Conservation (phyloP, 805 yeast species). For the Candida chilensis region DNA sequence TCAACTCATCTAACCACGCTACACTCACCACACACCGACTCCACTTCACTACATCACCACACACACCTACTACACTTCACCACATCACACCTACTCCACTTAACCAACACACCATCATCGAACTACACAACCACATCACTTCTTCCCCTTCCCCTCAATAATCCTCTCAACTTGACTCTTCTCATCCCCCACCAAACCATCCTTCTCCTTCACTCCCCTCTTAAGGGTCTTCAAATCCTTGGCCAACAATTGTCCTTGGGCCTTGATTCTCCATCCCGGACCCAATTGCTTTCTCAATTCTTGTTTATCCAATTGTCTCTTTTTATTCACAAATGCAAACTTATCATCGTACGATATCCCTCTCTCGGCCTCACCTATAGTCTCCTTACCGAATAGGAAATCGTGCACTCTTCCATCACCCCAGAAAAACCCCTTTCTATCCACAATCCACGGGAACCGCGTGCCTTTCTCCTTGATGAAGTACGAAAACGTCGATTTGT, state of each 20-base stretch:
- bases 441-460: constrained; percentile 65
- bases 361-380: constrained; percentile 67
- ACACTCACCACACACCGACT: too few relatives aligned
- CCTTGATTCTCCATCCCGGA: constrained; percentile 49
- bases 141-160: too few relatives aligned
- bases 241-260: constrained; percentile 28
- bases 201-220: not conserved
- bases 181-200: too few relatives aligned
- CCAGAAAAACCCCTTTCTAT: constrained; percentile 86
- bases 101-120: too few relatives aligned
- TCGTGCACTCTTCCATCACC: constrained; percentile 86
- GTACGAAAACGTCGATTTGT: constrained; percentile 65
- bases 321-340: constrained; percentile 36
- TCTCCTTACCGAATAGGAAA: constrained; percentile 70
- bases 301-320: constrained; percentile 37
- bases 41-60: too few relatives aligned
- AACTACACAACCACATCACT: too few relatives aligned
- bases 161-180: too few relatives aligned
- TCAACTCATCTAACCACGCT: too few relatives aligned
- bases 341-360: constrained; percentile 57
- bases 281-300: constrained; percentile 48
- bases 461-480: constrained; percentile 51
- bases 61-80: too few relatives aligned
- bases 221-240: constrained; percentile 17
- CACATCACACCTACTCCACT: too few relatives aligned